Evolutionary conservation across 495 filamentous ascomycete species (phyloP).

Genomic region (Chaetomium fimeti): DNA sequence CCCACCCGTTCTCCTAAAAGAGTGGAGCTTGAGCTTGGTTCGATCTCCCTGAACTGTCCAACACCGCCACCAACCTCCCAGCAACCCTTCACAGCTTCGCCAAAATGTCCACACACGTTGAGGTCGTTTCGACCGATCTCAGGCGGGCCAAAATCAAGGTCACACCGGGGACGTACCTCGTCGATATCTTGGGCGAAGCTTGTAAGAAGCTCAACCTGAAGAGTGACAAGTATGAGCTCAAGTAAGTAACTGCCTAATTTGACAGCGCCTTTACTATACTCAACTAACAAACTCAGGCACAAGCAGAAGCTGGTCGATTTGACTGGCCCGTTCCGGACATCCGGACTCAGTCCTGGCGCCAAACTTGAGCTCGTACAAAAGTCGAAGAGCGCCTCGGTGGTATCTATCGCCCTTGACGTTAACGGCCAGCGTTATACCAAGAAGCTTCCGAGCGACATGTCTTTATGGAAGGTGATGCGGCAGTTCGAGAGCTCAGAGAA

Average conservation of each 20-base stretch:
- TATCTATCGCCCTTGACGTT: slow-evolving; percentile 82
- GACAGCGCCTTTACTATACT: background rate
- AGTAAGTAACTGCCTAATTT: slow-evolving; percentile 51
- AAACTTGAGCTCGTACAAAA: slow-evolving; percentile 88
- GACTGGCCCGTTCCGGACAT: slow-evolving; percentile 78
- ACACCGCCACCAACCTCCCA: background rate
- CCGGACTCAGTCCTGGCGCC: slow-evolving; percentile 79
- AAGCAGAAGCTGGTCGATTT: slow-evolving; percentile 83
- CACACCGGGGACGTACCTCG: slow-evolving; percentile 71
- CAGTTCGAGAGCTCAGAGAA: slow-evolving; percentile 74
- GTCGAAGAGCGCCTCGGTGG: slow-evolving; percentile 75
- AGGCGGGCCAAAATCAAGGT: slow-evolving; percentile 78
- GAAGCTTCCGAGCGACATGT: slow-evolving; percentile 80
- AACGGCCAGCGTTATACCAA: slow-evolving; percentile 71
- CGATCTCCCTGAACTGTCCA: background rate
- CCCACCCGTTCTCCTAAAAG: background rate
- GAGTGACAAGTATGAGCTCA: slow-evolving; percentile 73
- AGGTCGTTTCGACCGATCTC: slow-evolving; percentile 76
- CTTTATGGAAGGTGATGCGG: slow-evolving; percentile 82
- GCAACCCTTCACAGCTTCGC: background rate
- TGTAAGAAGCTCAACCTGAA: slow-evolving; percentile 74
- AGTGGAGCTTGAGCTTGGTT: slow-evolving; percentile 1
- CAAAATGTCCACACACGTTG: slow-evolving; percentile 82
- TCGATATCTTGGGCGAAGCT: slow-evolving; percentile 81
- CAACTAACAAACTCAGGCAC: slow-evolving; percentile 51